These are phyloP conservation scores for Hirsutella rhossiliensis DNA, from an alignment of 2,329 filamentous ascomycete genomes.

Conservation along the genomic window DNA sequence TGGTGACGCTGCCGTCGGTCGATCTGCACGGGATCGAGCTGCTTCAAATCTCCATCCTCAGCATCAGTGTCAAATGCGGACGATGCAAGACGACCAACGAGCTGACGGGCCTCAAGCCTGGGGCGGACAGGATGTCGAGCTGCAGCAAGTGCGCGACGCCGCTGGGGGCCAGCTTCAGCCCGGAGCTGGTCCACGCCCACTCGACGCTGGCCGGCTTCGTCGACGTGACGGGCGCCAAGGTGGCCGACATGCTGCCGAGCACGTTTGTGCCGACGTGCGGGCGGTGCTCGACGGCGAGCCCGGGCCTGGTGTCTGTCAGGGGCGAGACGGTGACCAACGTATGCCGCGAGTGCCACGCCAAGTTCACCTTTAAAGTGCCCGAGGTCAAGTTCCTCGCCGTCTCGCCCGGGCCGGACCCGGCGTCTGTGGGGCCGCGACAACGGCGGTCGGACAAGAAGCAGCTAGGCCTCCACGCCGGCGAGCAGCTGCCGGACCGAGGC, in stretches of 20 bases:
- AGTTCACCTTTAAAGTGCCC: constrained; percentile 69
- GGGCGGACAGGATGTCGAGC: constrained; percentile 33
- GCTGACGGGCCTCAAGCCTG: constrained; percentile 51
- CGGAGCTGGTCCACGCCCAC: constrained; percentile 60
- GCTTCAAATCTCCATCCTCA: constrained; percentile 54
- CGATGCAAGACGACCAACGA: constrained; percentile 67
- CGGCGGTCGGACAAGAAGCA: constrained; percentile 37
- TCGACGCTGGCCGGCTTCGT: constrained; percentile 69
- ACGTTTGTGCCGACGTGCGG: constrained; percentile 70
- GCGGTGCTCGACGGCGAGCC: constrained; percentile 58
- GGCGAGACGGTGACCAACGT: constrained; percentile 63
- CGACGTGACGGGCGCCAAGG: constrained; percentile 61
- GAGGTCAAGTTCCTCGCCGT: constrained; percentile 69
- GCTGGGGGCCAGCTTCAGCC: constrained; percentile 44
- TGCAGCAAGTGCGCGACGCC: constrained; percentile 48
- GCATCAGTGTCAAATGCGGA: constrained; percentile 63
- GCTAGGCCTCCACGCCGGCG: constrained; percentile 44
- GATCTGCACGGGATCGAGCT: constrained; percentile 70
- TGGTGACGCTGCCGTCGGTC: constrained; percentile 65
- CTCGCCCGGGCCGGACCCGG: constrained; percentile 24
- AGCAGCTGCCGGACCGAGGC: constrained; percentile 39
- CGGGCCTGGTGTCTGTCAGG: constrained; percentile 59
- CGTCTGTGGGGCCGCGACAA: constrained; percentile 11
- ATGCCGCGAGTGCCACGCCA: constrained; percentile 67
- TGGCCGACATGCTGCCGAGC: constrained; percentile 67